Base-by-base conservation (phyloP, 2,329 filamentous ascomycete genomes). In the Didymella keratinophila region DNA sequence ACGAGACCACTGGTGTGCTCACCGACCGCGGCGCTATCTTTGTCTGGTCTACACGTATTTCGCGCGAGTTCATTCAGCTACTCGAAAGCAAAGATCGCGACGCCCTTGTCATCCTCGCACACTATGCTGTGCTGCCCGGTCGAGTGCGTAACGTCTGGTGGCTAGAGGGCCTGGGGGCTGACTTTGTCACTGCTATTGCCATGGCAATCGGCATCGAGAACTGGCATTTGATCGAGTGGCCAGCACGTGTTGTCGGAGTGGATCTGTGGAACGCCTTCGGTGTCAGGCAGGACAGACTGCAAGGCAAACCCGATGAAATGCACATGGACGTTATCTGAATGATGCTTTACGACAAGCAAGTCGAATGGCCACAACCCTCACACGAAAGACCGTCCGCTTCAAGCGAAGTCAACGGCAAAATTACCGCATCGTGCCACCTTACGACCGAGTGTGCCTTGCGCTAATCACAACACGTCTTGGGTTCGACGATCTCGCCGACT, bases 81-180 rank as follows among this genome's bases (percentile, higher is more conserved):
- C 55, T 78, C 23, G 70, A 72, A 30, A 52, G 64, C 37, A 71
- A 71, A 49, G 70, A 76, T 28, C 55, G 61, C 1, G 66, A 73
- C 18, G 75, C 75, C 1, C 58, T 79, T 14, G 70, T 78, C 25
- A 69, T 79, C 18, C 58, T 78, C 10, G 76, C 76, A 10, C 70
- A 79, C 52, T 79, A 74, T 52, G 76, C 75, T 18, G 67, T 78
- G 5, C 56, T 79, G 16, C 66, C 75, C 1, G 72, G 72, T 0
- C 59, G 74, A 21, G 68, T 75, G 8, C 57, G 72, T 16, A 71
- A 72, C 23, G 69, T 75, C 8, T 76, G 74, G 74, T 76, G 73
- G 73, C 50, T 76, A 6, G 73, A 76, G 41, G 72, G 71, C 0
- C 46, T 76, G 6, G 74, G 74, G 4, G 65, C 68, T 4, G 68